Percentiles rank a stretch among this genome's conserved stretches.
These are phyloP conservation scores for Epichloe typhina DNA, from an alignment of 2,329 filamentous ascomycete genomes.

Conservation along the genomic window DNA sequence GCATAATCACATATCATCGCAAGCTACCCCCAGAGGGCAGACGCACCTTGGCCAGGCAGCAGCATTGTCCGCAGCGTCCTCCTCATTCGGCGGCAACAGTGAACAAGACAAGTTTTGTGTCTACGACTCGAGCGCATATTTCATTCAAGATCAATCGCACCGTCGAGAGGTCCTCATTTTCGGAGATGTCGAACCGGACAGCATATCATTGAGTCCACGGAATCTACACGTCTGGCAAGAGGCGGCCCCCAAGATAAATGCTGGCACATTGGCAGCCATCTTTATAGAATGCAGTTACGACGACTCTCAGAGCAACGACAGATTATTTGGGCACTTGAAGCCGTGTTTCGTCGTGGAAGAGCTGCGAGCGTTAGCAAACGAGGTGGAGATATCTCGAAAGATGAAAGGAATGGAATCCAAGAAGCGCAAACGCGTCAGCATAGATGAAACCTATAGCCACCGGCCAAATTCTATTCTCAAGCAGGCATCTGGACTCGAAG, in stretches of 20 bases:
- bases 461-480: slow-evolving; percentile 11
- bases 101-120: slow-evolving; percentile 46
- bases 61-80: slow-evolving; percentile 12
- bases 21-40: slow-evolving; percentile 8
- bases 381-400: slow-evolving; percentile 45
- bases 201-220: slow-evolving; percentile 65
- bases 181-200: slow-evolving; percentile 90
- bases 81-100: slow-evolving; percentile 14
- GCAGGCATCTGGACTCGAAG: slow-evolving; percentile 20
- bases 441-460: slow-evolving; percentile 9
- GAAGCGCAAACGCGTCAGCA: slow-evolving; percentile 50
- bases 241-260: slow-evolving; percentile 71
- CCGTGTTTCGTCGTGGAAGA: slow-evolving; percentile 74
- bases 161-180: slow-evolving; percentile 79
- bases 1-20: slow-evolving; percentile 11
- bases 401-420: slow-evolving; percentile 28
- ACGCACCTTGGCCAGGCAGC: slow-evolving; percentile 20
- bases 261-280: slow-evolving; percentile 60
- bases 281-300: slow-evolving; percentile 96
- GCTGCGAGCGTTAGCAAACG: slow-evolving; percentile 54
- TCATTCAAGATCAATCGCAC: slow-evolving; percentile 64
- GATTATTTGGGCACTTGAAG: slow-evolving; percentile 79
- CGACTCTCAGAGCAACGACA: slow-evolving; percentile 61
- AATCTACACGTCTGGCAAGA: slow-evolving; percentile 78
- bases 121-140: slow-evolving; percentile 84